Base-by-base conservation (phyloP, 768 basidiomycete genomes). In the Agrocybe pediades region DNA sequence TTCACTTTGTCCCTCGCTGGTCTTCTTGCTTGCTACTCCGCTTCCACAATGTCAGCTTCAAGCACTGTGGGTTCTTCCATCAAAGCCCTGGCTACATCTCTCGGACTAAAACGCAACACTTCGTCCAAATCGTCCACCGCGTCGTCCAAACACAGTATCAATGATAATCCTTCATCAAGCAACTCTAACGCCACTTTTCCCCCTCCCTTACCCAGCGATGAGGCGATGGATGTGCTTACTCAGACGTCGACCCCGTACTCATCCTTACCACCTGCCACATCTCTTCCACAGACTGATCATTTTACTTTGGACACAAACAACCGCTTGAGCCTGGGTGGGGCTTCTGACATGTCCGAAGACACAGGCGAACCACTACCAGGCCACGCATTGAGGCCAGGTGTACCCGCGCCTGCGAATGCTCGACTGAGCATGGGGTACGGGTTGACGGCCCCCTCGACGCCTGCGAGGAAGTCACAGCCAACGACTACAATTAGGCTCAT, bases 61-160 rank as follows among this genome's bases (percentile, higher is more conserved):
- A 36, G 33, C n/a, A 81, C 76, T 15, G 81, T 91, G 15, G 73
- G 77, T 41, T 90, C 90, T 1, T 92, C 91, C 30, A 79, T 94
- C 56, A 87, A 79, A 65, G 84, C 87, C 0, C 73, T 93, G 39
- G 91, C 88, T n/a, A 85, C 74, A 39, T 90, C 90, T 11, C 74
- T 90, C 24, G 87, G 87, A 36, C 77, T 91, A 61, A 89, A 85
- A 50, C 55, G 59, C 20, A 60, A 50, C 15, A 42, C 25, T 24
- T 61, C 63, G 21, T 51, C 54, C 30, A 67, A 65, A 45, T 58
- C 62, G 49, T 62, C 57, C 43, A 61, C 63, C 42, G 47, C 58
- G 16, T 62, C 66, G 19, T 46, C 45, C 33, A 30, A 57, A 62
- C 46, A 48, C 58, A 50, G 55, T 63, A 44, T 61, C 62, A 54